phyloP scores from a whole-genome alignment of 1,139 yeast species.

The Williopsis jadinii region DNA sequence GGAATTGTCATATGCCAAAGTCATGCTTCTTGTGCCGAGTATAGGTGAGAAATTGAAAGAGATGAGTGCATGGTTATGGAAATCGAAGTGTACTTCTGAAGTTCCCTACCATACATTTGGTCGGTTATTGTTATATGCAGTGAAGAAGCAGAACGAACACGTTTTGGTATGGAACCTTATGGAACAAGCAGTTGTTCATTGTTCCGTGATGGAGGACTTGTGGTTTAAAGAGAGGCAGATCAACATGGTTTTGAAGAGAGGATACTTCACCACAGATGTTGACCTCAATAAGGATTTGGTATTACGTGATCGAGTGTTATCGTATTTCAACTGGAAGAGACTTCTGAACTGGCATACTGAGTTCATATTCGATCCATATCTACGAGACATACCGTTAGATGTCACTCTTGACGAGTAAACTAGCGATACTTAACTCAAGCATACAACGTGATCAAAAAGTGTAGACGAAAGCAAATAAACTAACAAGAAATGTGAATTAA shows the following conservation, averaged over 20 bases:
- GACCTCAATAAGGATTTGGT: constrained; percentile 10
- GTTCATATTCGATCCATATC: constrained; percentile 13
- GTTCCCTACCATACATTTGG: constrained; percentile 17
- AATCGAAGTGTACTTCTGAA: constrained; percentile 10
- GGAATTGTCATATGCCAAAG: constrained; percentile 2
- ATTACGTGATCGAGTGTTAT: constrained; percentile 7
- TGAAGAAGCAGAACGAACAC: constrained; percentile 10
- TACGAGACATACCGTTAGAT: background rate
- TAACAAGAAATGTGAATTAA: background rate
- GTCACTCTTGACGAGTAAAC: too few relatives aligned
- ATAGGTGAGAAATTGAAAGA: constrained; percentile 8
- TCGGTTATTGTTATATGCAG: constrained; percentile 9
- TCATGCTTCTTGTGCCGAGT: constrained; percentile 6
- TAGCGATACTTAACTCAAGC: too few relatives aligned
- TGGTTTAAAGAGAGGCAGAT: constrained; percentile 11
- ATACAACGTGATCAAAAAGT: background rate
- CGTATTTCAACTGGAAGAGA: constrained; percentile 16
- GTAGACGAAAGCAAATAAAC: background rate
- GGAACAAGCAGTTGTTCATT: constrained; percentile 15
- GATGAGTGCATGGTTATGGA: constrained; percentile 18
- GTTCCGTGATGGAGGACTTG: constrained; percentile 12
- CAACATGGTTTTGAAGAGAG: constrained; percentile 7
- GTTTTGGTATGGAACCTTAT: constrained; percentile 11
- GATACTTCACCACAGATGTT: constrained; percentile 8
- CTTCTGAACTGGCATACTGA: constrained; percentile 16